Base-by-base conservation (phyloP, 202 grass and related monocot genomes). In the Saccharum hybrid region DNA sequence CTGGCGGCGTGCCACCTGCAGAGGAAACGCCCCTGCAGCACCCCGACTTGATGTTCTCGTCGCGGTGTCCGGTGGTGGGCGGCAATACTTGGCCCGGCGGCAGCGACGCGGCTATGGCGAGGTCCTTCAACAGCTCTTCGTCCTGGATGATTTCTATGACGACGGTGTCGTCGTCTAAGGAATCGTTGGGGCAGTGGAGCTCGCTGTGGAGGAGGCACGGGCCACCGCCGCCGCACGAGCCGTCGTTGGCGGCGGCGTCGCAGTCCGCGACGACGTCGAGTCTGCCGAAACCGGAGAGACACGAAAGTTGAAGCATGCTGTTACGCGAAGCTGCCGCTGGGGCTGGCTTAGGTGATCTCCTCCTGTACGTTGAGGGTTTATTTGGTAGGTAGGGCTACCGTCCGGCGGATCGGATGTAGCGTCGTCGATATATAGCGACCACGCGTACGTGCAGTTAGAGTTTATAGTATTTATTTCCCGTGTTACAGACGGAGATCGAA, bases 131-230 rank as follows among this genome's bases (percentile, higher is more conserved):
- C 16, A 86, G 26, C 1, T 46, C 60, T 11, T 80, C 21, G 36
- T 33, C 76, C 36, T 66, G 2, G 13, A 28, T 73, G 13, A 34
- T 1, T 31, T 65, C 63, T 2, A 65, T 18, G 60, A 74, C 68
- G 13, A 48, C 6, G 6, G 11, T 7, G 31, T 39, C 5, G 16
- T 71, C 72, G n/a, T 82, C 79, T 1, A 82, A 40, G 10, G 85
- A 40, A 79, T 87, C 72, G 65, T 21, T 12, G 1, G 85, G 85
- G 15, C 72, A 87, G 79, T 72, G 77, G 21, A 87, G 72, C 3
- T 49, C 85, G 6, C 22, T 56, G 6, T 11, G 65, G 22, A 67
- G 79, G 22, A 23, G 39, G 10, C 5, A 64, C 28, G 26, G 22
- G 2, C 1, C 7, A 13, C 15, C 39, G 39, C 2, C 10, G 19